These are phyloP conservation scores for Pistacia atlantica DNA, from an alignment of 345 rosid species.

Conservation along the genomic window DNA sequence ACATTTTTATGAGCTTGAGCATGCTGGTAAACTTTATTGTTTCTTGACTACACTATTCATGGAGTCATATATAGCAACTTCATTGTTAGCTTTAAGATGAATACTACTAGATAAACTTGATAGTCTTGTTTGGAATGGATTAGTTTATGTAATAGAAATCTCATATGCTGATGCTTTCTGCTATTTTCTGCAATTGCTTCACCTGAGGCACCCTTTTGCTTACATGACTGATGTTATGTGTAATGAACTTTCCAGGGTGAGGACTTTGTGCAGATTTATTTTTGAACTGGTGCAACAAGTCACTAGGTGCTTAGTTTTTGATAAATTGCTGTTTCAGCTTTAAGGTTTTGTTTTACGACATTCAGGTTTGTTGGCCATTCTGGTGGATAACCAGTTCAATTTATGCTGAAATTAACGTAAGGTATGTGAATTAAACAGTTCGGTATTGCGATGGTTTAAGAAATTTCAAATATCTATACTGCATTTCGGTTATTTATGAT, in stretches of 20 bases:
- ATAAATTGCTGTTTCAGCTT: slow-evolving; percentile 23
- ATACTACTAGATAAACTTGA: too few species aligned
- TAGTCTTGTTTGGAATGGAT: too few species aligned
- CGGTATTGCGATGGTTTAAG: background rate
- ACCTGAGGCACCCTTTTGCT: slow-evolving; percentile 88
- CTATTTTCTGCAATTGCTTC: slow-evolving; percentile 59
- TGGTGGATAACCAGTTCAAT: slow-evolving; percentile 99
- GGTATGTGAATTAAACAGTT: slow-evolving; percentile 44
- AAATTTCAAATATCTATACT: slow-evolving; percentile 1
- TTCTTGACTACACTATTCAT: too few species aligned
- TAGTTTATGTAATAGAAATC: background rate
- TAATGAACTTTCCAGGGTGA: slow-evolving; percentile 80
- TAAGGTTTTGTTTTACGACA: slow-evolving; percentile 23
- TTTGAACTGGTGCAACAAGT: slow-evolving; percentile 11
- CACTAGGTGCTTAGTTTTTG: slow-evolving; percentile 10
- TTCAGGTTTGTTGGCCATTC: slow-evolving; percentile 91
- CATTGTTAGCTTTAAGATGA: too few species aligned
- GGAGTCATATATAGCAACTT: too few species aligned
- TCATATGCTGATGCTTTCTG: background rate
- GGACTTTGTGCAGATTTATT: slow-evolving; percentile 25
- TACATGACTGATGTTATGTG: slow-evolving; percentile 72
- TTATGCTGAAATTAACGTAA: slow-evolving; percentile 82
- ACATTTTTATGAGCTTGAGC: too few species aligned
- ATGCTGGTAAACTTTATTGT: too few species aligned
- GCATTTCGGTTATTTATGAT: slow-evolving; percentile 19